phyloP scores from a whole-genome alignment of 1,284 basidiomycete genomes.

The Marasmius fiardii region DNA sequence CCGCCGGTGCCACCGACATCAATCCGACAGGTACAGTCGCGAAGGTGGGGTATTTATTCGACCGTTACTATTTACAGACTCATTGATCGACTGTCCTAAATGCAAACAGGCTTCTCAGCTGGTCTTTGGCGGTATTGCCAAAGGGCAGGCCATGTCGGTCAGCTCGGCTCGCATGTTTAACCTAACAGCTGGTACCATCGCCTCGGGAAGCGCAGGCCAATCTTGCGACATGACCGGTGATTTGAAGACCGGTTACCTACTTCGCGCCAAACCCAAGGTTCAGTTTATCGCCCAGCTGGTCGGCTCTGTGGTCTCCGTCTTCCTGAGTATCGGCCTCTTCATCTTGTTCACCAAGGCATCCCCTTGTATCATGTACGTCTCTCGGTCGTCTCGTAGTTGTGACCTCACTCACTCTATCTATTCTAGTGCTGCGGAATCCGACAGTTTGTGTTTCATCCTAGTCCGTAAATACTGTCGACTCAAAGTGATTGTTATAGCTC shows the following conservation, averaged over 20 bases:
- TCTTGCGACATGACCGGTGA: slow-evolving; percentile 72
- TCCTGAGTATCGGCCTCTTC: slow-evolving; percentile 55
- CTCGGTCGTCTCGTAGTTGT: neutral
- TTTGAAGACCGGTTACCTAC: slow-evolving; percentile 69
- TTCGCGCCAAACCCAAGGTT: slow-evolving; percentile 61
- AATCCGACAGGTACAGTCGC: slow-evolving; percentile 59
- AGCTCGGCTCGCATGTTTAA: slow-evolving; percentile 50
- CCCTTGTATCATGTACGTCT: slow-evolving; percentile 58
- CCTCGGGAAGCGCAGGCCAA: slow-evolving; percentile 58
- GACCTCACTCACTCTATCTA: slow-evolving; percentile 13
- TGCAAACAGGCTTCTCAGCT: slow-evolving; percentile 47
- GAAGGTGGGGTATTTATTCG: slow-evolving; percentile 32
- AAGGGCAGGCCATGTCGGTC: slow-evolving; percentile 36
- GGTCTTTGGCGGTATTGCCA: slow-evolving; percentile 58
- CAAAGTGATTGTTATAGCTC: neutral
- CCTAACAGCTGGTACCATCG: slow-evolving; percentile 55
- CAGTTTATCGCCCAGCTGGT: slow-evolving; percentile 64
- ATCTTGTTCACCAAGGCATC: slow-evolving; percentile 63
- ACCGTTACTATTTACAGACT: neutral
- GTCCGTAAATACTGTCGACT: neutral
- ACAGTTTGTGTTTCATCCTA: neutral
- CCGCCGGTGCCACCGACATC: slow-evolving; percentile 54
- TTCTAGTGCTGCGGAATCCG: slow-evolving; percentile 14
- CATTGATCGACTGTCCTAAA: neutral
- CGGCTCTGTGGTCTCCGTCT: slow-evolving; percentile 55